Evolutionary conservation across 1,139 yeast genomes (phyloP), one percentile per base, ranked within the genome.

Genomic region (Yamadazyma sp.): DNA sequence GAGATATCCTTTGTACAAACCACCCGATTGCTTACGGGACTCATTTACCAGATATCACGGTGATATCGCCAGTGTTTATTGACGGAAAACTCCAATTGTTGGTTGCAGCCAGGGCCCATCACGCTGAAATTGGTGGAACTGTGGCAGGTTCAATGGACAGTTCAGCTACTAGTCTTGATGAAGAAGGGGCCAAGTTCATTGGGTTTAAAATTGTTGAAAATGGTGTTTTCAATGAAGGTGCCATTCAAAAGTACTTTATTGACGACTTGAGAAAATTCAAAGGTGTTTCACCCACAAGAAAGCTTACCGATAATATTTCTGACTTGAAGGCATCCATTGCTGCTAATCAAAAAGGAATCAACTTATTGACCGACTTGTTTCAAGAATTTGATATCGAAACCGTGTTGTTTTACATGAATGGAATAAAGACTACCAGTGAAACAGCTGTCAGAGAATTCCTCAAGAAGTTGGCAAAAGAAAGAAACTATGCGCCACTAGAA

Each of bases 141-240:
- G 62, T 78, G 14, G 82, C 86, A 2, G 86, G 86, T 1, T 80
- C 86, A 1, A 76, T 78, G 76, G 82, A 83, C 7, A 80, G 86
- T 2, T 71, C 72, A 44, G 78, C 85, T 13, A 75, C 73, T 40
- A 78, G 70, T 46, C 59, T 80, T 18, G 77, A 76, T 65, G 78
- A 78, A 52, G 86, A 80, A 54, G 86, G 86, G 31, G 86, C 83
- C 9, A 68, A 76, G 37, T 77, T 80, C 41, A 62, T 66, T 40
- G 75, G 80, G 8, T 76, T 74, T 61, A 75, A 78, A 52, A 63
- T 79, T 15, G 86, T 80, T 6, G 61, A 67, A 26, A 57, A 67
- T 32, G 83, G 82, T 10, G 57, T 61, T 37, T 80, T 80, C 51
- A 80, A 80, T 47, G 73, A 76, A 40, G 79, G 67, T 3, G 74